Percentiles rank a stretch among this genome's conserved stretches.
Evolutionary conservation across 257 asterid genomes (phyloP).

Genomic region (Eustoma russellianum): DNA sequence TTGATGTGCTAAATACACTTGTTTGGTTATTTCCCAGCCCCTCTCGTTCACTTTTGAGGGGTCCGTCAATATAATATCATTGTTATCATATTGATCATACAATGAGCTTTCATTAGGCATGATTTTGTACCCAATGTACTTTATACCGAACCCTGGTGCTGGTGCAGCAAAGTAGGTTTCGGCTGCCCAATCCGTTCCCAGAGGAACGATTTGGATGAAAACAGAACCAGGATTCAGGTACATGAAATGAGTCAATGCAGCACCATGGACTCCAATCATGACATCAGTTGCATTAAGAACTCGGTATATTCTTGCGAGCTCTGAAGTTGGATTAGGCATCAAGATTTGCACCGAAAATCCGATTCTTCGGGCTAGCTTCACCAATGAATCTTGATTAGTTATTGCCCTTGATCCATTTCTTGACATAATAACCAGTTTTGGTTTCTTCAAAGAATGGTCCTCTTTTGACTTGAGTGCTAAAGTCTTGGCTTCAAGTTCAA

Average conservation of each 20-base stretch:
- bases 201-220: constrained; percentile 62
- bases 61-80: constrained; percentile 42
- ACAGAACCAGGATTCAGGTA: constrained; percentile 65
- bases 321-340: constrained; percentile 42
- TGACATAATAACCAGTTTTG: constrained; percentile 50
- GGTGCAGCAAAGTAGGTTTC: constrained; percentile 57
- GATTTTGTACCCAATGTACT: constrained; percentile 59
- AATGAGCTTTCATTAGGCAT: constrained; percentile 71
- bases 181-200: constrained; percentile 87
- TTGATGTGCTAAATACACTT: constrained; percentile 62
- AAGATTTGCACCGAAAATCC: constrained; percentile 58
- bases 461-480: not conserved
- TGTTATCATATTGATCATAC: constrained; percentile 30
- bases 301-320: constrained; percentile 41
- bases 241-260: constrained; percentile 78
- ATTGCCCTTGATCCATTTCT: constrained; percentile 59
- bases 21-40: constrained; percentile 45
- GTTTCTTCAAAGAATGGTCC: constrained; percentile 14
- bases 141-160: constrained; percentile 48
- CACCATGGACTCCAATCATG: constrained; percentile 83
- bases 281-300: constrained; percentile 65
- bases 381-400: constrained; percentile 42
- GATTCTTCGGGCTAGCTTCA: constrained; percentile 37
- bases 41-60: constrained; percentile 31
- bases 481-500: constrained; percentile 15